Evolutionary conservation across 208 protist species (phyloP).

Genomic region (Trypanosoma avium): DNA sequence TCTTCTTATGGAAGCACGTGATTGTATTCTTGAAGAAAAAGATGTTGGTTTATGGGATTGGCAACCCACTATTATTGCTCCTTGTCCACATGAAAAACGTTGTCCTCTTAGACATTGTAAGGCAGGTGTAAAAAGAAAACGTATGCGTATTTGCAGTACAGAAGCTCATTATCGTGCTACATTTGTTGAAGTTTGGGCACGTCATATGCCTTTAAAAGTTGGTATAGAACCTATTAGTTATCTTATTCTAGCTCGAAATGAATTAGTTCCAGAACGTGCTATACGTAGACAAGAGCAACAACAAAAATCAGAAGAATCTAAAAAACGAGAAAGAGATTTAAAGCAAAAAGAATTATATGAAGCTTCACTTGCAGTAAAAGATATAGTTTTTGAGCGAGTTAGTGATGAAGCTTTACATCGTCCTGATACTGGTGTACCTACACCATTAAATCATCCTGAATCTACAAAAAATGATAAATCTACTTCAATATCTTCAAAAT

Average conservation of each 20-base stretch:
- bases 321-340: slow-evolving; percentile 39
- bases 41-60: slow-evolving; percentile 86
- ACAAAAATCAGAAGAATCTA: slow-evolving; percentile 33
- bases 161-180: slow-evolving; percentile 83
- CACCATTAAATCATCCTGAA: background rate
- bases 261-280: slow-evolving; percentile 81
- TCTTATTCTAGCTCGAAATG: slow-evolving; percentile 84
- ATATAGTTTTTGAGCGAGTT: slow-evolving; percentile 84
- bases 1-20: slow-evolving; percentile 86
- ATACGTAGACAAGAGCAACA: slow-evolving; percentile 49
- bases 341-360: slow-evolving; percentile 68
- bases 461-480: background rate
- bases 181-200: slow-evolving; percentile 87
- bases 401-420: slow-evolving; percentile 84
- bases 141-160: slow-evolving; percentile 86
- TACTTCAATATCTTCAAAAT: slow-evolving; percentile 1
- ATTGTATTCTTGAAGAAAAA: slow-evolving; percentile 84
- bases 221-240: slow-evolving; percentile 86
- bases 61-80: slow-evolving; percentile 86
- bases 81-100: slow-evolving; percentile 82
- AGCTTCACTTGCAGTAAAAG: slow-evolving; percentile 69
- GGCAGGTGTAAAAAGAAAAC: slow-evolving; percentile 79
- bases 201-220: slow-evolving; percentile 74
- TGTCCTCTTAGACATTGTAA: slow-evolving; percentile 86
- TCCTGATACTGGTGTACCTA: slow-evolving; percentile 60